Evolutionary conservation across 352 stramenopile genomes (phyloP).

Genomic region (Phytophthora ramorum): DNA sequence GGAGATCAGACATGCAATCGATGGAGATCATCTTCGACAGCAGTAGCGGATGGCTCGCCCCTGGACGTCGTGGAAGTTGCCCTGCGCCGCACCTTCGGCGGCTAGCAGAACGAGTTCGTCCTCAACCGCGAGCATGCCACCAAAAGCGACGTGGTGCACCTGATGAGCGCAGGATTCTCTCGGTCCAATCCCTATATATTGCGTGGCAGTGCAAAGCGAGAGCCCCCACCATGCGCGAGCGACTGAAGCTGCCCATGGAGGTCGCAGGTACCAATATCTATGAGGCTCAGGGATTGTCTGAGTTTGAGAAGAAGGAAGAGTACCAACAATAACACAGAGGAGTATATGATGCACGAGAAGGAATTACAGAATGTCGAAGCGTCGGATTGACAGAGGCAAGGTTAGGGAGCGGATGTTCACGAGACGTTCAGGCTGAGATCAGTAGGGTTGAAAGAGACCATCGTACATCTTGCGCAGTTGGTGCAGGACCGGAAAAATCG

Average conservation of each 20-base stretch:
- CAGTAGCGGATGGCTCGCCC: slow-evolving; percentile 93
- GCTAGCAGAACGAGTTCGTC: slow-evolving; percentile 99
- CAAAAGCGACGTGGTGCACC: slow-evolving; percentile 96
- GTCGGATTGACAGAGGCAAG: too few species aligned
- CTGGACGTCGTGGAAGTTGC: slow-evolving; percentile 95
- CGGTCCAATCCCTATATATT: slow-evolving; percentile 99
- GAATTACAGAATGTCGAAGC: too few species aligned
- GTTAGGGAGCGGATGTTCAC: too few species aligned
- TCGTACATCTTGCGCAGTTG: too few species aligned
- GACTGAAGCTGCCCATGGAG: not conserved
- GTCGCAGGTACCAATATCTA: too few species aligned
- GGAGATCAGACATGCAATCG: slow-evolving; percentile 83
- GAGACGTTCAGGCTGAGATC: too few species aligned
- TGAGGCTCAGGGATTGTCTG: too few species aligned
- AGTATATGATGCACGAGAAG: too few species aligned
- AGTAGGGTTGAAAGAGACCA: too few species aligned
- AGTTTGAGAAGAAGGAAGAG: too few species aligned
- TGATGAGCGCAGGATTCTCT: slow-evolving; percentile 96
- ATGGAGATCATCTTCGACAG: slow-evolving; percentile 99
- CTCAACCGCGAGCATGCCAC: slow-evolving; percentile 98
- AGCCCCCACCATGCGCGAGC: slow-evolving; percentile 98
- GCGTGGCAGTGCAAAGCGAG: slow-evolving; percentile 99
- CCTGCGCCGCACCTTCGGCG: slow-evolving; percentile 96
- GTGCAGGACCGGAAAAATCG: too few species aligned
- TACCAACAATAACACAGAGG: too few species aligned